Base-by-base conservation (phyloP, 192 early-diverging fungal species). In the Coemansia sp. region DNA sequence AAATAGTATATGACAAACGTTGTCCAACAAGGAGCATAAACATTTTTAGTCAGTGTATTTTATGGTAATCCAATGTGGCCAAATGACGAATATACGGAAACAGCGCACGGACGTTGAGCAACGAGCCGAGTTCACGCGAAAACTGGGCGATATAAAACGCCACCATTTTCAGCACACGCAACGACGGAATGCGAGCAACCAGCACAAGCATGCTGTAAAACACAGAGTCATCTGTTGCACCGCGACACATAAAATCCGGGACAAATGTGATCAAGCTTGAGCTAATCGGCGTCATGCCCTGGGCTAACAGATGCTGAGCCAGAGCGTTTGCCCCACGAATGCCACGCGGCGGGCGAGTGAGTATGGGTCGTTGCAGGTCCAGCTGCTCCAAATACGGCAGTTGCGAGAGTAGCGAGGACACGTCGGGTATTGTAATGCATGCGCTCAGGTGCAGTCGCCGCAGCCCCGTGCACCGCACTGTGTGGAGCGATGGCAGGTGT, bases 151-250 rank as follows among this genome's bases (percentile, higher is more conserved):
- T 61, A 39, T 69, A 78, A 55, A 72, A 71, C 41, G 67, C 64
- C 51, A 63, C 69, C 57, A 73, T 73, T 41, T 61, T 64, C 6
- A 79, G 64, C 57, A 54, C 64, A 3, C 64, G 48, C 61, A 79
- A 43, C 23, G 76, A 79, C 5, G 71, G 71, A 4, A 69, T 61
- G 3, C 76, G 55, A 3, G 71, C 64, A 17, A 79, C 73, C 14
- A 79, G 39, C 43, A 70, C 43, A 17, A 79, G 58, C 1, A 79
- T 55, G 37, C 73, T 79, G 47, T 79, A 79, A 47, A 79, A 67
- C 16, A 79, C 45, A 35, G 31, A 35, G 31, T 35, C 31, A 8
- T 35, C 31, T 6, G 31, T 35, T 35, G 31, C 31, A 1, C 31
- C 31, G 31, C 26, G 51, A 53, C 51, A 53, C 26, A 26, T 26